These are phyloP conservation scores for Vaucheria bursata DNA, from an alignment of 352 stramenopile genomes.

Conservation along the genomic window DNA sequence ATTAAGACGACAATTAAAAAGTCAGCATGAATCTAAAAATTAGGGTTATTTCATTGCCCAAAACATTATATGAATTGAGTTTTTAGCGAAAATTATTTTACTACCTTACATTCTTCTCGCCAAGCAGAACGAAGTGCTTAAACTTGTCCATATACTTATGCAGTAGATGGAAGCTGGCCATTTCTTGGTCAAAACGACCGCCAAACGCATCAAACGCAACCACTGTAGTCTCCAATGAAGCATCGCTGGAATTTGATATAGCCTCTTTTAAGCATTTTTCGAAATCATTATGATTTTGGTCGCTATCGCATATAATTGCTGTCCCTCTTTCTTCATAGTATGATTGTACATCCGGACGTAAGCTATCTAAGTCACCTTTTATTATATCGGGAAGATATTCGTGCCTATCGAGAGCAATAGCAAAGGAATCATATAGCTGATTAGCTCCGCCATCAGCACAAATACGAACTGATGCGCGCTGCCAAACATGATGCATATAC, in stretches of 20 bases:
- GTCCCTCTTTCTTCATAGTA: conserved; percentile 68
- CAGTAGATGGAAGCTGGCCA: conserved; percentile 83
- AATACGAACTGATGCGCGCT: conserved; percentile 46
- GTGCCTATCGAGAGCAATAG: not conserved
- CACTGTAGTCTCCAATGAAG: conserved; percentile 50
- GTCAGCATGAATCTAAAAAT: not conserved
- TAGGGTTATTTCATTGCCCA: not conserved
- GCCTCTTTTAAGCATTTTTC: conserved; percentile 68
- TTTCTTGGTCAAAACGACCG: conserved; percentile 92
- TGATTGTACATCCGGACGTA: conserved; percentile 65
- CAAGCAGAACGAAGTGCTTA: conserved; percentile 69
- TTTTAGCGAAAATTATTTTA: not conserved
- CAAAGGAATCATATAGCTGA: conserved; percentile 70
- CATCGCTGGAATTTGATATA: not conserved
- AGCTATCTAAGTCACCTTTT: conserved; percentile 87
- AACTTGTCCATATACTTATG: conserved; percentile 73
- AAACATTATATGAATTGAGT: not conserved
- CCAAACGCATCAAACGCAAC: conserved; percentile 86
- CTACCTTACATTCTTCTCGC: conserved; percentile 68
- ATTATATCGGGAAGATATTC: conserved; percentile 73
- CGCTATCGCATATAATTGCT: conserved; percentile 34
- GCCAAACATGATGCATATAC: conserved; percentile 20
- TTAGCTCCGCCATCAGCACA: conserved; percentile 91
- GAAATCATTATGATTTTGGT: conserved; percentile 87
- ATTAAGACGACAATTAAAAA: not conserved